Conservation (phyloP, 2,329 filamentous ascomycete genomes). For the Diplodia corticola region DNA sequence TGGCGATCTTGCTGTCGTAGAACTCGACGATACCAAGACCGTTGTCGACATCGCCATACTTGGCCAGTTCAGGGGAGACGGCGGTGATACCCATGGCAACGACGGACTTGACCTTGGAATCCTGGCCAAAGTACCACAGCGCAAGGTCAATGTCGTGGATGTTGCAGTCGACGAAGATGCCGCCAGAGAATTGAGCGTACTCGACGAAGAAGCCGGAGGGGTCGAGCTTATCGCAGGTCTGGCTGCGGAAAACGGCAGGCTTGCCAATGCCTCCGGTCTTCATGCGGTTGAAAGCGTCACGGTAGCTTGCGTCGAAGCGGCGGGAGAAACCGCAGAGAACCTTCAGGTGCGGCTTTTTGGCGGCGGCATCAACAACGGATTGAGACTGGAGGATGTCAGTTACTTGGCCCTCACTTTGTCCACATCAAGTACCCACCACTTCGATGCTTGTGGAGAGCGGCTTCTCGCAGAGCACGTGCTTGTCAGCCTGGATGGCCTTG, state of each 20-base stretch:
- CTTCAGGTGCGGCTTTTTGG: slow-evolving; percentile 59
- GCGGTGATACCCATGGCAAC: slow-evolving; percentile 60
- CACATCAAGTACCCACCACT: slow-evolving; percentile 48
- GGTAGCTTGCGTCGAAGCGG: slow-evolving; percentile 67
- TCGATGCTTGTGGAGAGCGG: slow-evolving; percentile 60
- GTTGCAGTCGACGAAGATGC: slow-evolving; percentile 70
- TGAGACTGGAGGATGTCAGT: slow-evolving; percentile 50
- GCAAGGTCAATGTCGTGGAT: slow-evolving; percentile 70
- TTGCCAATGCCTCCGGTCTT: slow-evolving; percentile 58
- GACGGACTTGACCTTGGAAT: slow-evolving; percentile 57
- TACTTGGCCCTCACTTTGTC: neutral
- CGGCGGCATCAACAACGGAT: slow-evolving; percentile 59
- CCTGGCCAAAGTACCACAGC: slow-evolving; percentile 63
- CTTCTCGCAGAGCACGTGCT: slow-evolving; percentile 63
- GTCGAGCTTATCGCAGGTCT: slow-evolving; percentile 68
- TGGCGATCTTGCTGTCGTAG: slow-evolving; percentile 62
- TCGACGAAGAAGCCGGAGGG: slow-evolving; percentile 67
- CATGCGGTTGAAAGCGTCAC: slow-evolving; percentile 58
- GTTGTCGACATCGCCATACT: slow-evolving; percentile 63
- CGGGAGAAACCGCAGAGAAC: slow-evolving; percentile 68
- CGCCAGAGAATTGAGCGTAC: slow-evolving; percentile 65
- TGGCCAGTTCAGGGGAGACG: slow-evolving; percentile 58
- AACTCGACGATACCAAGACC: slow-evolving; percentile 67
- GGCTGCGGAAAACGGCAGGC: slow-evolving; percentile 61
- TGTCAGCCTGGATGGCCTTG: slow-evolving; percentile 55